Percentiles rank a stretch among this genome's conserved stretches.
Evolutionary conservation across 305 asterid genomes (phyloP).

Genomic region (Fraxinus latifolia): DNA sequence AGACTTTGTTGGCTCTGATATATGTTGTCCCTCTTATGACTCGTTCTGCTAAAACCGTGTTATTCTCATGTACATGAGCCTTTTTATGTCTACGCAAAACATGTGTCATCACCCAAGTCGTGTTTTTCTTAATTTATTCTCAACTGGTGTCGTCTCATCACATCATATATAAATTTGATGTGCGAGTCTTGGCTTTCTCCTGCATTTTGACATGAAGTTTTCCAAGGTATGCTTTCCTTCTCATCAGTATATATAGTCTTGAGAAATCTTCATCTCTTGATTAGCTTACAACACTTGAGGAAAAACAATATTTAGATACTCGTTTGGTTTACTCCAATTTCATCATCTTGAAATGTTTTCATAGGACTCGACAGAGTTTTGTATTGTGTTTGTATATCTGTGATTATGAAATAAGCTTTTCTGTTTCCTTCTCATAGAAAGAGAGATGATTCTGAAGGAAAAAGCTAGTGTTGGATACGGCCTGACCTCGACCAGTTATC

Average conservation of each 20-base stretch:
- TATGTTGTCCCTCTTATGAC: neutral
- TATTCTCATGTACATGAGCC: neutral
- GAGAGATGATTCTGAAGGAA: neutral
- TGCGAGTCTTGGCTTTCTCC: slow-evolving; percentile 15
- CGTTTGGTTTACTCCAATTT: neutral
- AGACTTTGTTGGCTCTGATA: neutral
- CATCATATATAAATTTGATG: slow-evolving; percentile 26
- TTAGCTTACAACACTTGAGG: neutral
- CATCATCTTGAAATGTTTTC: slow-evolving; percentile 5
- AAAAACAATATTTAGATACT: neutral
- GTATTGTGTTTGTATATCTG: neutral
- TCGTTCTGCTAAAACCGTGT: neutral
- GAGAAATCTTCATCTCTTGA: slow-evolving; percentile 7
- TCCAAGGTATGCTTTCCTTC: slow-evolving; percentile 10
- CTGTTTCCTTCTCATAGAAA: slow-evolving; percentile 1
- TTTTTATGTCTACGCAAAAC: neutral
- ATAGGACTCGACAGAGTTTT: slow-evolving; percentile 3
- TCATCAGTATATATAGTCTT: neutral
- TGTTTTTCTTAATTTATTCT: slow-evolving; percentile 4
- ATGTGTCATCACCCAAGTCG: neutral
- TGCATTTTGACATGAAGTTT: slow-evolving; percentile 30
- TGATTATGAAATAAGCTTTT: neutral
- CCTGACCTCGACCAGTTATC: neutral
- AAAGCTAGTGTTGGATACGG: neutral
- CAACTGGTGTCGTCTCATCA: neutral